Conservation (phyloP, 192 early-diverging fungal genomes). For the Backusella tarrabulga region DNA sequence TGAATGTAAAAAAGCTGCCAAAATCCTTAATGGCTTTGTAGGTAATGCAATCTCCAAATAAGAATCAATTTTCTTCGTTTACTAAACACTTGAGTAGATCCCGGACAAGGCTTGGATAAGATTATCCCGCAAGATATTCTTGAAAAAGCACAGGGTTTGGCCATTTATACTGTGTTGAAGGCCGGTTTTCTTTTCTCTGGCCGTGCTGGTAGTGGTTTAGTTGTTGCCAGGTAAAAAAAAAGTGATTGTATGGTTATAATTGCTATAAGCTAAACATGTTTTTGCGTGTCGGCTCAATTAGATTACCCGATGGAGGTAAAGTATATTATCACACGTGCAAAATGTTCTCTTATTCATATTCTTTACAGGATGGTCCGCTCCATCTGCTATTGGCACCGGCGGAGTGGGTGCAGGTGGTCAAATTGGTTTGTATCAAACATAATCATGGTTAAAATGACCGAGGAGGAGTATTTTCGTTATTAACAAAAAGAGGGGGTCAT, state of each 20-base stretch:
- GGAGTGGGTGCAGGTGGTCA: conserved; percentile 84
- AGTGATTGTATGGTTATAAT: neutral
- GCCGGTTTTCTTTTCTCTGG: conserved; percentile 93
- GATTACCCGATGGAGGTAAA: conserved; percentile 18
- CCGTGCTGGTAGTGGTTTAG: conserved; percentile 85
- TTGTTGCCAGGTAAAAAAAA: conserved; percentile 67
- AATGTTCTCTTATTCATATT: neutral
- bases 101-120: conserved; percentile 57
- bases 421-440: conserved; percentile 40
- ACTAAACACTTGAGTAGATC: conserved; percentile 17
- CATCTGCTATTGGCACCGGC: conserved; percentile 74
- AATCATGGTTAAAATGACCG: neutral
- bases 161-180: conserved; percentile 91
- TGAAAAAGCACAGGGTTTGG: conserved; percentile 85
- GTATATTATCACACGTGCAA: neutral
- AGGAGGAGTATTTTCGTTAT: neutral
- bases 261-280: neutral
- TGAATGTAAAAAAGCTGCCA: conserved; percentile 33
- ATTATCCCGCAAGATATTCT: conserved; percentile 66
- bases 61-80: neutral
- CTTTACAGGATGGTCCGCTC: conserved; percentile 68
- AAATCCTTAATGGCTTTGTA: conserved; percentile 30
- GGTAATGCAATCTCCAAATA: conserved; percentile 8
- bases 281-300: neutral
- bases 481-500: neutral